Base-by-base conservation (phyloP, 768 basidiomycete species). In the Cystobasidiopsis lactophilus region DNA sequence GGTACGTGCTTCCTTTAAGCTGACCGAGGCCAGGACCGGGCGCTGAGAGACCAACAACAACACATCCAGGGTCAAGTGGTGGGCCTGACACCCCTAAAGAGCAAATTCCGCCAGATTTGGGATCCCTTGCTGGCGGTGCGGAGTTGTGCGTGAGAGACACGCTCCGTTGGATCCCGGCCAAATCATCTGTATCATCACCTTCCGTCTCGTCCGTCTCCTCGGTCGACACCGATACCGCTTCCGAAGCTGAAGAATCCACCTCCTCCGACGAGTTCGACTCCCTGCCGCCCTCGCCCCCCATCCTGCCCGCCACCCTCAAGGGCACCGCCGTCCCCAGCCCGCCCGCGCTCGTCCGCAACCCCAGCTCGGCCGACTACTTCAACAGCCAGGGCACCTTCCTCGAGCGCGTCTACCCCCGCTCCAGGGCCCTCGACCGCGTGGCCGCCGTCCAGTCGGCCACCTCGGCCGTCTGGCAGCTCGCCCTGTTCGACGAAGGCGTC, bases 361-460 rank as follows among this genome's bases (percentile, higher is more conserved):
- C 33, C 33, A 35, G 7, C 16, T 7, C 16, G 9, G 9, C 9
- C 33, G 33, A 35, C 16, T n/a, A n/a, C n/a, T n/a, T n/a, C n/a
- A n/a, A n/a, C n/a, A n/a, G n/a, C n/a, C n/a, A n/a, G n/a, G 27
- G 37, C 11, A 38, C 80, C 60, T 78, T 85, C 66, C 72, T 86
- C 53, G 76, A 80, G 70, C 74, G 75, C 40, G 66, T 88, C 54
- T 85, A 85, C 68, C 82, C 85, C 55, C 72, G 73, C 60, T 70
- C 79, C 58, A 43, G 52, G 39, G 54, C 52, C 26, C 24, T 45
- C 33, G 37, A 27, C 21, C 46, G 41, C 13, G 41, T 41, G 2
- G 46, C 29, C 26, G 37, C 47, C 27, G 41, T 27, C 24, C 26
- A 56, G 33, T 31, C 27, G 19, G 23, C 26, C 37, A 31, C 50